Evolutionary conservation across 2,329 filamentous ascomycete species (phyloP).

Genomic region (Epichloe sylvatica): DNA sequence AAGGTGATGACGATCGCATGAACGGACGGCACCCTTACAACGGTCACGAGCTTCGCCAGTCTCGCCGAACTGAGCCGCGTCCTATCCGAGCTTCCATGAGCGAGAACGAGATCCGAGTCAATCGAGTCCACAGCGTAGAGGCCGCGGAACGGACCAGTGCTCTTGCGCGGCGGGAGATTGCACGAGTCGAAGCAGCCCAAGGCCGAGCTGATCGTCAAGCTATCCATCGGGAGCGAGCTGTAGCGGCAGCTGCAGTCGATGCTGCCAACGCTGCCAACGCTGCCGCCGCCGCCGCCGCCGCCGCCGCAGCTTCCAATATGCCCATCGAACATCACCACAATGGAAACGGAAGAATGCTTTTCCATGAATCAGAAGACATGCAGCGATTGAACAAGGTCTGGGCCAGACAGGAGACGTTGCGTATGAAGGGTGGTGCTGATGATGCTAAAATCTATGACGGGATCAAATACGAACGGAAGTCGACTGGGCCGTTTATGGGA

Average conservation of each 20-base stretch:
- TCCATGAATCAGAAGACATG: slow-evolving; percentile 35
- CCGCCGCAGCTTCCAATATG: slow-evolving; percentile 12
- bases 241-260: slow-evolving; percentile 18
- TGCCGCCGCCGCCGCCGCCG: slow-evolving; percentile 10
- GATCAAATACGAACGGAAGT: slow-evolving; percentile 49
- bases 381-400: slow-evolving; percentile 42
- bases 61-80: slow-evolving; percentile 25
- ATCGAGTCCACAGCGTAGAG: slow-evolving; percentile 14
- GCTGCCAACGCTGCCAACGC: slow-evolving; percentile 12
- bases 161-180: slow-evolving; percentile 38
- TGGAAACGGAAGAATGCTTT: slow-evolving; percentile 18
- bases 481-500: slow-evolving; percentile 45
- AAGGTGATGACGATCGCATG: slow-evolving; percentile 7
- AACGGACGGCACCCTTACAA: slow-evolving; percentile 11
- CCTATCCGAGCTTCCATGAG: slow-evolving; percentile 16
- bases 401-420: slow-evolving; percentile 37
- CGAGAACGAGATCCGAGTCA: slow-evolving; percentile 9
- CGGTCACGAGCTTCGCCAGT: slow-evolving; percentile 29
- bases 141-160: slow-evolving; percentile 33
- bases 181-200: slow-evolving; percentile 36
- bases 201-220: slow-evolving; percentile 36
- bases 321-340: slow-evolving; percentile 7
- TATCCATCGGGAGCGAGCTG: slow-evolving; percentile 26
- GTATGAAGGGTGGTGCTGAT: slow-evolving; percentile 29
- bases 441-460: slow-evolving; percentile 45